phyloP scores from a whole-genome alignment of 2,329 filamentous ascomycete genomes.

The Claviceps monticola region DNA sequence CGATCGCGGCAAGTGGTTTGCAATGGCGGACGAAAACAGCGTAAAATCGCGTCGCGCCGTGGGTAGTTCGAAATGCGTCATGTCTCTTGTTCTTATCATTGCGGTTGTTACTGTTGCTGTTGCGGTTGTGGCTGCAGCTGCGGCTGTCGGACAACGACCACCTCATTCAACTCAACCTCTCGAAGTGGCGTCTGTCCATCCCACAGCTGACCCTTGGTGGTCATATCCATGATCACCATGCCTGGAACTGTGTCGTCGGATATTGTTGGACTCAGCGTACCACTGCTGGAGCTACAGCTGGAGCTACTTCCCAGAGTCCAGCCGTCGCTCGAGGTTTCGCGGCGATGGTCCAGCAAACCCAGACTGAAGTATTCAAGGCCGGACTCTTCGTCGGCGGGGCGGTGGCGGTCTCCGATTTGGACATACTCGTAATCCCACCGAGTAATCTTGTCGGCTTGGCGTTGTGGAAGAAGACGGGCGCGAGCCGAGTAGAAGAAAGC shows the following conservation, averaged over 20 bases:
- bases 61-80: not conserved
- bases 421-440: constrained; percentile 95
- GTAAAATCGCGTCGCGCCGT: not conserved
- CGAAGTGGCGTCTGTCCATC: constrained; percentile 21
- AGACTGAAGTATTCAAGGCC: constrained; percentile 33
- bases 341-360: constrained; percentile 28
- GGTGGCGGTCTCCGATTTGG: constrained; percentile 56
- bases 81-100: not conserved
- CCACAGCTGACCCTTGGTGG: constrained; percentile 24
- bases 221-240: constrained; percentile 22
- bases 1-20: not conserved
- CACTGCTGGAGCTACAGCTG: constrained; percentile 37
- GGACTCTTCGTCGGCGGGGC: constrained; percentile 31
- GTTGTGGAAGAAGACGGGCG: constrained; percentile 64
- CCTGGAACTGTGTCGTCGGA: constrained; percentile 28
- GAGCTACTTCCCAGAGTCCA: constrained; percentile 84
- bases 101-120: not conserved
- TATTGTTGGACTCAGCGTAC: constrained; percentile 34
- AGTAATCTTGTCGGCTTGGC: constrained; percentile 72
- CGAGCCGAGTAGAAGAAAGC: constrained; percentile 73
- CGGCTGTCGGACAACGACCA: constrained; percentile 27
- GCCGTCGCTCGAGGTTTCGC: constrained; percentile 56
- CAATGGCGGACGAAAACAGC: not conserved
- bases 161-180: constrained; percentile 32
- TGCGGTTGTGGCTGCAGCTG: not conserved